Conservation (phyloP, 1,284 basidiomycete genomes). For the Ceratobasidium sp. region DNA sequence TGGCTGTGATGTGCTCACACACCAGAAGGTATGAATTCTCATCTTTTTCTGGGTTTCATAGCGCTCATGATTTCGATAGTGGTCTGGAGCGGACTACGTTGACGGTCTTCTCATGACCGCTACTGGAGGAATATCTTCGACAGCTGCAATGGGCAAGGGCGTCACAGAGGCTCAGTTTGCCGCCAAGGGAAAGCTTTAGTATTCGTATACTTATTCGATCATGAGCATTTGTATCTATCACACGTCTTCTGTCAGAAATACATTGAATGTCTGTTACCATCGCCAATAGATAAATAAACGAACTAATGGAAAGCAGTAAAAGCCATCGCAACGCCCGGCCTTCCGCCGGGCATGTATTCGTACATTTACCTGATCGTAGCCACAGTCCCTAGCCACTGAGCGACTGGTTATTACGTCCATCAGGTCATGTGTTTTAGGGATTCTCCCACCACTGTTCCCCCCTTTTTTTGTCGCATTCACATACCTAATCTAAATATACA, state of each 20-base stretch:
- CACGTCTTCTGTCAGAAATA: not conserved
- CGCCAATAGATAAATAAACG: too few relatives aligned
- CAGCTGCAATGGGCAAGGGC: conserved; percentile 93
- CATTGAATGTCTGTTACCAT: not conserved
- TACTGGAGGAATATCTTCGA: conserved; percentile 93
- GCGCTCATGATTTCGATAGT: conserved; percentile 57
- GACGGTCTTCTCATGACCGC: conserved; percentile 93
- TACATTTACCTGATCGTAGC: too few relatives aligned
- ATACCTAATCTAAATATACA: too few relatives aligned
- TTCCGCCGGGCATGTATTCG: too few relatives aligned
- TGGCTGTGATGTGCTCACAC: conserved; percentile 55
- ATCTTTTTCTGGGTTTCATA: conserved; percentile 33
- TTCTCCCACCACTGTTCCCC: too few relatives aligned
- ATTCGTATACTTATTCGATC: not conserved
- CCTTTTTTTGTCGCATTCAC: too few relatives aligned
- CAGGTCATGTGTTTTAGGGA: too few relatives aligned
- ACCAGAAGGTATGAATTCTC: conserved; percentile 54
- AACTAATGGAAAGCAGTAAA: too few relatives aligned
- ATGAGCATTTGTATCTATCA: conserved; percentile 16
- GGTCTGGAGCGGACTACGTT: conserved; percentile 94
- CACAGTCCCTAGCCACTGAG: too few relatives aligned
- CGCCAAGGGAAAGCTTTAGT: conserved; percentile 33
- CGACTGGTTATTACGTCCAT: too few relatives aligned
- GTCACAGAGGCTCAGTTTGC: conserved; percentile 90
- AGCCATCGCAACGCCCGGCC: too few relatives aligned